Evolutionary conservation across 2,329 filamentous ascomycete genomes (phyloP), one percentile per base, ranked within the genome.

Genomic region (Pseudonectria foliicola): DNA sequence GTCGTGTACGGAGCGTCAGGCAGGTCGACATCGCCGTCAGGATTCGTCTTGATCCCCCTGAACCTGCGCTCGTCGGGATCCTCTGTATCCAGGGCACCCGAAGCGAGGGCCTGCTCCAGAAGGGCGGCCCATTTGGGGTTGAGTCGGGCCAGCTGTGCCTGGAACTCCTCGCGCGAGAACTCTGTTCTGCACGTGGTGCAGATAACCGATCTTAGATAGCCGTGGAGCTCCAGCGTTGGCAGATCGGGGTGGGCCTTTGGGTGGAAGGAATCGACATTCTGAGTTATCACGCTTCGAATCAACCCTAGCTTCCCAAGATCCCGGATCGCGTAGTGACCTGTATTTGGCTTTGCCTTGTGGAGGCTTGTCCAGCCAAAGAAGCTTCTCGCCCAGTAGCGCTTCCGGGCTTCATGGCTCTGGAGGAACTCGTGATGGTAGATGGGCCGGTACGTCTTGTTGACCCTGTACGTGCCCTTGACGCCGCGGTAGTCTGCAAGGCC

Each of bases 261-360:
- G 60, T 98, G 92, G 57, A 98, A 94, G 3, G 88, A 95, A 63
- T 98, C 92, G 33, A 98, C 92, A 55, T 96, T 96, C 58, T 98
- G 92, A 27, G 92, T 96, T 48, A 98, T 79, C 39, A 95, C 85
- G 34, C 68, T 77, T 38, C 73, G 75, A 27, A 95, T 68, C 32
- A 88, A 62, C 3, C 88, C 89, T 46, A 92, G 65, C 4, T 72
- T 61, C 3, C 77, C 84, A 25, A 96, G 66, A 44, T 82, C 72
- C 34, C 75, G 71, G 37, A 96, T 75, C 3, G 89, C 87, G 55
- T 75, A 71, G 63, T 98, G 92, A 2, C 80, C 80, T 3, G 68
- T 64, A 54, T 96, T 96, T 10, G 90, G 89, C 38, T 66, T 67
- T n/a, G 87, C 85, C 42, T 77, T 81, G 53, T 83, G 67, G 46